A percentile compares a stretch with the other conserved stretches of the same genome.
Conservation (phyloP, 2,329 filamentous ascomycete genomes). For the Ophiosphaerella narmari region DNA sequence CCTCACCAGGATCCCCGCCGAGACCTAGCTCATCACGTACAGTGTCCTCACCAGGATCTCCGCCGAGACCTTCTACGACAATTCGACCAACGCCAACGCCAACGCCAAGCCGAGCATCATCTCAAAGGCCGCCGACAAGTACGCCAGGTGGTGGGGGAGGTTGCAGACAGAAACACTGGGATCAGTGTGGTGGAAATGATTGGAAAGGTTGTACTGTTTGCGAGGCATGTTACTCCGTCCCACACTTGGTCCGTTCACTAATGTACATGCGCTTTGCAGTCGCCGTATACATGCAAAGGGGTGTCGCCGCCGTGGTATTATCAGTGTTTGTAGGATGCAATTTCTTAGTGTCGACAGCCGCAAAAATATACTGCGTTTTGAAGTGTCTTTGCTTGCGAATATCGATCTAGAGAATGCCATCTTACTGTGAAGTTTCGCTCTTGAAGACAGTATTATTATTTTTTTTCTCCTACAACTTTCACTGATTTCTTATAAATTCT, state of each 20-base stretch:
- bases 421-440: no score
- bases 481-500: no score
- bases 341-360: not conserved
- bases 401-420: no score
- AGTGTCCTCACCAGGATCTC: not conserved
- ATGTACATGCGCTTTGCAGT: constrained; percentile 13
- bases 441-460: no score
- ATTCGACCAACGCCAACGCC: constrained; percentile 4
- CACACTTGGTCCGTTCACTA: not conserved
- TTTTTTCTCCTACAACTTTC: no score
- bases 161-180: constrained; percentile 35
- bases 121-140: constrained; percentile 21
- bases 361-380: not conserved
- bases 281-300: constrained; percentile 32
- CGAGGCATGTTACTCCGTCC: constrained; percentile 21
- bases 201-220: constrained; percentile 38
- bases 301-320: constrained; percentile 37
- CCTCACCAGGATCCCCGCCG: not conserved
- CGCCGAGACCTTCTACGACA: constrained; percentile 6
- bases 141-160: constrained; percentile 25
- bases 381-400: no score
- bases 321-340: constrained; percentile 27
- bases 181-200: constrained; percentile 36
- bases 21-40: constrained; percentile 4
- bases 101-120: constrained; percentile 5